A percentile compares a stretch with the other conserved stretches of the same genome.
These are phyloP conservation scores for Alternaria metachromatica DNA, from an alignment of 2,329 filamentous ascomycete species.

Conservation along the genomic window DNA sequence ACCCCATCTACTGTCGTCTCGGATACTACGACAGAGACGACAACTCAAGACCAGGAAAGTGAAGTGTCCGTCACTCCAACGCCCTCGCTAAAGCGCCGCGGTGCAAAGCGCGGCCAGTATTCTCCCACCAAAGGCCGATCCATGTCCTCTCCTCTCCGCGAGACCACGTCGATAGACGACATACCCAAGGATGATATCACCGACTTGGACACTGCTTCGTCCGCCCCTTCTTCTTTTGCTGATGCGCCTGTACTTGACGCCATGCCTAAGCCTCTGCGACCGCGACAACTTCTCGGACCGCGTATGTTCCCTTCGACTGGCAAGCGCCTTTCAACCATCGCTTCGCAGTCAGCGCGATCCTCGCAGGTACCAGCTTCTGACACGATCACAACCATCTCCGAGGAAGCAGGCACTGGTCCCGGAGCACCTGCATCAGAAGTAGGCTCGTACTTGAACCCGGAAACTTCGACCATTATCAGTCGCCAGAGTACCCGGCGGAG, in stretches of 20 bases:
- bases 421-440: constrained; percentile 38
- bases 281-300: constrained; percentile 49
- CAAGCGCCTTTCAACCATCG: constrained; percentile 65
- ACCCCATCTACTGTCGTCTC: constrained; percentile 28
- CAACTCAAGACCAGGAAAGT: constrained; percentile 20
- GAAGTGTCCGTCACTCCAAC: constrained; percentile 36
- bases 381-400: constrained; percentile 22
- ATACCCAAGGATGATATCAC: constrained; percentile 22
- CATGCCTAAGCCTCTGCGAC: constrained; percentile 39
- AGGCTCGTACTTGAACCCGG: constrained; percentile 36
- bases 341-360: constrained; percentile 51
- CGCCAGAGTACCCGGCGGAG: constrained; percentile 61
- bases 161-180: constrained; percentile 34
- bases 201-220: constrained; percentile 38
- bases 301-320: constrained; percentile 61
- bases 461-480: constrained; percentile 49
- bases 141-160: constrained; percentile 39
- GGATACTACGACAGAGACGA: constrained; percentile 25
- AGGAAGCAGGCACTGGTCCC: constrained; percentile 25
- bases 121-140: constrained; percentile 51
- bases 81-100: constrained; percentile 48
- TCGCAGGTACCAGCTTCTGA: constrained; percentile 39
- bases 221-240: constrained; percentile 46
- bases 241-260: constrained; percentile 40
- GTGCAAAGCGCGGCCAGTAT: constrained; percentile 47